Evolutionary conservation across 202 grass and related monocot species (phyloP), one percentile per base, ranked within the genome.

Genomic region (Elaeis oleifera): DNA sequence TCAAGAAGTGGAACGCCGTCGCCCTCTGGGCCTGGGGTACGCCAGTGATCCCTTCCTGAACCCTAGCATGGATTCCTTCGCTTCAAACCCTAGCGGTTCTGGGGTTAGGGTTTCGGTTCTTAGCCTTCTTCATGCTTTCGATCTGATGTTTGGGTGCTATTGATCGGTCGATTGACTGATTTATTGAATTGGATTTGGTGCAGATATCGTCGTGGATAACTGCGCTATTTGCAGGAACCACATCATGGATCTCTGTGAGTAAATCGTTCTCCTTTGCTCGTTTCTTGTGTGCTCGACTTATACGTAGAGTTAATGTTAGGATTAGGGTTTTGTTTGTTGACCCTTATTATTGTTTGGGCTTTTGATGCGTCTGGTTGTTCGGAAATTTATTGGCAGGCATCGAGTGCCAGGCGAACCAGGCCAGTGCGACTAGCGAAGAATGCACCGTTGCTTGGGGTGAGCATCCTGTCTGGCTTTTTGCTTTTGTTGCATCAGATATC

Each of bases 171-270:
- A 13, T 13, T 44, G 8, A 44, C 11, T 13, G 9, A 14, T 44
- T 44, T 44, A 44, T 44, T 44, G 11, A 44, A 44, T 44, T 71
- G 39, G 2, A 28, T 13, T 71, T 24, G 36, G 5, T 78, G 71
- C 80, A 96, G 91, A 96, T 51, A 96, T 96, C 63, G 87, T 90
- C 67, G 91, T 96, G 67, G 92, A 96, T 73, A 91, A 96, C 81
- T 91, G 92, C 52, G 92, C 92, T 58, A 96, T 96, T 76, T 91
- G 92, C 78, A 81, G 92, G 53, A 97, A 97, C 71, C 92, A 97
- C 79, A 97, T 96, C 79, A 97, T 97, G 92, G 9, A 25, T 60
- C 72, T 81, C 16, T 81, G 78, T 81, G 52, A 75, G 78, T 70
- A 23, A 17, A 3, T 13, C 5, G 11, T 31, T 49, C 14, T 50